phyloP scores from a whole-genome alignment of 176 grass and related monocot species.

The Carex scoparia region DNA sequence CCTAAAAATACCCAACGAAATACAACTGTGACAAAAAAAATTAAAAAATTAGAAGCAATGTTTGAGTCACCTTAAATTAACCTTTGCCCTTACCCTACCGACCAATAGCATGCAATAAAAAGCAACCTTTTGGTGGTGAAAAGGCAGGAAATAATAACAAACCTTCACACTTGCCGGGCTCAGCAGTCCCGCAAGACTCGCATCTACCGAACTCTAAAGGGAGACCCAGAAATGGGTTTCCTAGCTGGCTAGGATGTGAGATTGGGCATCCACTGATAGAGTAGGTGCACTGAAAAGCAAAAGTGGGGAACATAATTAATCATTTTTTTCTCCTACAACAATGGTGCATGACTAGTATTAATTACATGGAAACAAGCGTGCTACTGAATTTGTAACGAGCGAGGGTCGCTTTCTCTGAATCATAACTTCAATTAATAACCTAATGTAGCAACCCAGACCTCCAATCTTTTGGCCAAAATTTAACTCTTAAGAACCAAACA shows the following conservation, averaged over 20 bases:
- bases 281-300: slow-evolving; percentile 47
- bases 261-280: slow-evolving; percentile 64
- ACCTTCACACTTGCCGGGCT: slow-evolving; percentile 87
- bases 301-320: background rate
- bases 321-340: slow-evolving; percentile 12
- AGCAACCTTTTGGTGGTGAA: background rate
- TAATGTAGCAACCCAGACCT: background rate
- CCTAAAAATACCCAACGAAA: slow-evolving; percentile 10
- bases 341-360: background rate
- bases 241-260: slow-evolving; percentile 77
- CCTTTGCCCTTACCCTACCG: background rate
- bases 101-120: background rate
- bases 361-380: background rate
- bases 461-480: background rate
- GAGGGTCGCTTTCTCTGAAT: background rate
- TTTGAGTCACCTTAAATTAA: background rate
- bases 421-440: background rate
- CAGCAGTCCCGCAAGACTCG: slow-evolving; percentile 81
- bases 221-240: slow-evolving; percentile 84
- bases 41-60: background rate
- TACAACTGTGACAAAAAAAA: background rate
- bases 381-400: background rate
- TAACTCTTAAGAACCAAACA: background rate
- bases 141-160: slow-evolving; percentile 13
- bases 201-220: slow-evolving; percentile 80